Conservation (phyloP, 2,329 filamentous ascomycete species). For the Ophiosphaerella herpotricha region DNA sequence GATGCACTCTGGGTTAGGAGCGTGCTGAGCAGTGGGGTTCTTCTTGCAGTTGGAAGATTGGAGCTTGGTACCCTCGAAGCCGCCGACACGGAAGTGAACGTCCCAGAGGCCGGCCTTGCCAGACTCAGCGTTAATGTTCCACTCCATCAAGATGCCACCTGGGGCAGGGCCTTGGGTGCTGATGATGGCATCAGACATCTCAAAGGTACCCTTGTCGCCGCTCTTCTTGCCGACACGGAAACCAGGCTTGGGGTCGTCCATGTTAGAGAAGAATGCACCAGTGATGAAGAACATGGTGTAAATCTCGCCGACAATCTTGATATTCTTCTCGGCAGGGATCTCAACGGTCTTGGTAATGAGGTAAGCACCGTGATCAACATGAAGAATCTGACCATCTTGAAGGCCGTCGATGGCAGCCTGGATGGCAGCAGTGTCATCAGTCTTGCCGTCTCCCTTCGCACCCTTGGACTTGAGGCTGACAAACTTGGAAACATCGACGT, state of each 20-base stretch:
- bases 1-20: constrained; percentile 69
- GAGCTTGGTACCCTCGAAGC: constrained; percentile 79
- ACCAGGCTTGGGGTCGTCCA: constrained; percentile 77
- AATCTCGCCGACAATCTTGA: constrained; percentile 88
- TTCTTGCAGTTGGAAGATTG: constrained; percentile 81
- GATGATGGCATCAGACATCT: constrained; percentile 87
- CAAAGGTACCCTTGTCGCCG: constrained; percentile 78
- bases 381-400: constrained; percentile 64
- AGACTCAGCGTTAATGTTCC: constrained; percentile 74
- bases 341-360: constrained; percentile 64
- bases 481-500: constrained; percentile 69
- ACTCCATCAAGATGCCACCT: constrained; percentile 88
- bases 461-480: constrained; percentile 81
- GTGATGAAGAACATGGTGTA: constrained; percentile 89
- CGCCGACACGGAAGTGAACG: constrained; percentile 91
- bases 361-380: constrained; percentile 69
- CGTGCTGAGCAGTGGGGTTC: constrained; percentile 66
- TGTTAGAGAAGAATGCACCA: constrained; percentile 73
- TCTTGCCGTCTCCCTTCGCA: constrained; percentile 82
- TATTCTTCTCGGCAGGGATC: constrained; percentile 65
- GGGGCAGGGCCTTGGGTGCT: constrained; percentile 81
- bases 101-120: constrained; percentile 88
- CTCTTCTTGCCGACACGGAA: constrained; percentile 76
- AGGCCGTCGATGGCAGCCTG: constrained; percentile 76
- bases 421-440: constrained; percentile 85